phyloP scores from a whole-genome alignment of 768 basidiomycete genomes.

The Tricholoma furcatifolium region DNA sequence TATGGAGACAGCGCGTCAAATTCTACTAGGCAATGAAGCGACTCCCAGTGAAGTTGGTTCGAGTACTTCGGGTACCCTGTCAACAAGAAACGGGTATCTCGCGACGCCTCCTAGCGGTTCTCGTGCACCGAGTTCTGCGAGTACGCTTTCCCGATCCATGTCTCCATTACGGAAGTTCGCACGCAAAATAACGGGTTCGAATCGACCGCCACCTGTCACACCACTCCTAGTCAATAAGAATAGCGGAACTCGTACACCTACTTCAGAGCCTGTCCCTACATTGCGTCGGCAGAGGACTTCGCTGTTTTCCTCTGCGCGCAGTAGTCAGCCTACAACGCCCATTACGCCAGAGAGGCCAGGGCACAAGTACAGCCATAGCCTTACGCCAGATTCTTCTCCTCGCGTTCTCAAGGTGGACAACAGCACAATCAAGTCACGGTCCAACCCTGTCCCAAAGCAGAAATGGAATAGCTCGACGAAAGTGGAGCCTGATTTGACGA shows the following conservation, averaged over 20 bases:
- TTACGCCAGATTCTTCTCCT: slow-evolving; percentile 71
- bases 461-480: slow-evolving; percentile 84
- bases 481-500: slow-evolving; percentile 52
- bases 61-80: slow-evolving; percentile 55
- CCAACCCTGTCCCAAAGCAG: slow-evolving; percentile 35
- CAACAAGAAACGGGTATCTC: slow-evolving; percentile 59
- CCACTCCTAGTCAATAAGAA: slow-evolving; percentile 48
- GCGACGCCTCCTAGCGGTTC: slow-evolving; percentile 60
- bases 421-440: slow-evolving; percentile 39
- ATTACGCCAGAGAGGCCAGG: slow-evolving; percentile 55
- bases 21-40: slow-evolving; percentile 49
- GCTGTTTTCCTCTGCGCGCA: slow-evolving; percentile 51
- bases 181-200: slow-evolving; percentile 57
- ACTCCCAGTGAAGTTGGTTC: slow-evolving; percentile 69
- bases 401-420: slow-evolving; percentile 36
- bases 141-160: slow-evolving; percentile 70
- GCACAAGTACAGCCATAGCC: slow-evolving; percentile 70
- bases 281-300: slow-evolving; percentile 64
- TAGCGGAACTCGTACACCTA: slow-evolving; percentile 37
- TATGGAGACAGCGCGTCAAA: slow-evolving; percentile 69
- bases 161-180: slow-evolving; percentile 82
- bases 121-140: slow-evolving; percentile 45
- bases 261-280: slow-evolving; percentile 52
- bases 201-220: slow-evolving; percentile 38
- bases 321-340: slow-evolving; percentile 40